These are phyloP conservation scores for Mucor lusitanicus DNA, from an alignment of 371 early-diverging fungal genomes.

Conservation along the genomic window DNA sequence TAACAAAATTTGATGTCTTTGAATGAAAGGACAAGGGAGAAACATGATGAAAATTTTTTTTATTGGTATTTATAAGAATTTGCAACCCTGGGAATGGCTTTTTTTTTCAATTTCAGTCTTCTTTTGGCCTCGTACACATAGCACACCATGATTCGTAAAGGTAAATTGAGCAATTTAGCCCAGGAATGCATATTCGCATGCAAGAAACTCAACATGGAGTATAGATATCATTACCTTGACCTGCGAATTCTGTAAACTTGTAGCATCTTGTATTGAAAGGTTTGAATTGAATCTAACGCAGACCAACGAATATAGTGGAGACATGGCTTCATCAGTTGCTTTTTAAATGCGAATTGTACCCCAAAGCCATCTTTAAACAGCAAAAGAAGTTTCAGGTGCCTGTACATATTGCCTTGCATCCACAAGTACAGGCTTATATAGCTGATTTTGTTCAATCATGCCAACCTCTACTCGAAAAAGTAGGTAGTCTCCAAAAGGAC, in stretches of 20 bases:
- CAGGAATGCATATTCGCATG: neutral
- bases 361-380: conserved; percentile 40
- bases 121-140: no score
- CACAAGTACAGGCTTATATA: conserved; percentile 46
- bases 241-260: neutral
- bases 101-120: no score
- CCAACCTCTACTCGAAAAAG: conserved; percentile 47
- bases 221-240: neutral
- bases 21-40: neutral
- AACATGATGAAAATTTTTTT: no score
- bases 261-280: neutral
- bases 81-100: no score
- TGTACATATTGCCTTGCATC: conserved; percentile 52
- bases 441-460: conserved; percentile 45
- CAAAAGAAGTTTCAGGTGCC: conserved; percentile 55
- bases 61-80: no score
- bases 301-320: neutral
- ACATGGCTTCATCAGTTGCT: conserved; percentile 1
- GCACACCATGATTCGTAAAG: neutral
- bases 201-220: neutral
- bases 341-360: neutral
- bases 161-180: neutral
- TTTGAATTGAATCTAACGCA: neutral
- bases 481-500: no score
- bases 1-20: neutral